phyloP scores from a whole-genome alignment of 306 rosid genomes.

The Alnus rubra region DNA sequence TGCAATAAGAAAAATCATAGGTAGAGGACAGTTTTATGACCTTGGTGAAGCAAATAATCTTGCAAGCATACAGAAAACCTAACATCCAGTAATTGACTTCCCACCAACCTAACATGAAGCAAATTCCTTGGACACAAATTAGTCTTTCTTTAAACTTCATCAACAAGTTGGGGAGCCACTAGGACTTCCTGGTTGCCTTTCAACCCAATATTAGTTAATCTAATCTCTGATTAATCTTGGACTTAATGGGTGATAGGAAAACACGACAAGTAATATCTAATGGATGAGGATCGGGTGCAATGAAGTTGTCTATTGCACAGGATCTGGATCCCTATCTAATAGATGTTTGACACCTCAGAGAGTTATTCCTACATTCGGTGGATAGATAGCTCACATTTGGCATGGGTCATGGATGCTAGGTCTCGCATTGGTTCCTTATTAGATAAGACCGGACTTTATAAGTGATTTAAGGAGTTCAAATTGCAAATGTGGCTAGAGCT shows the following conservation, averaged over 20 bases:
- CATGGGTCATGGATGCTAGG: no score
- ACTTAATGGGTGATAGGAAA: not conserved
- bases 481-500: no score
- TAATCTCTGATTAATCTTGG: not conserved
- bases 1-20: not conserved
- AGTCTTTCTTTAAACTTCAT: not conserved
- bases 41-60: no score
- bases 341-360: no score
- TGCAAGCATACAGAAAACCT: no score
- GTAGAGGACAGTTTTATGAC: not conserved
- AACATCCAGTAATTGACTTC: not conserved
- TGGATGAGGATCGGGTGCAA: not conserved
- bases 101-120: not conserved
- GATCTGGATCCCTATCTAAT: no score
- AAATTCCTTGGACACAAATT: not conserved
- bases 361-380: no score
- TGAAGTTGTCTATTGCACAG: no score
- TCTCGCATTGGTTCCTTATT: no score
- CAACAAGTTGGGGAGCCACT: not conserved
- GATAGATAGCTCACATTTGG: no score
- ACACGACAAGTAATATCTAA: not conserved
- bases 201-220: not conserved
- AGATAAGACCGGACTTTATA: no score
- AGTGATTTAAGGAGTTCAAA: no score
- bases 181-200: not conserved